Percentiles rank a stretch among this genome's conserved stretches.
These are phyloP conservation scores for Talaromyces verruculosus DNA, from an alignment of 2,329 filamentous ascomycete species.

Conservation along the genomic window DNA sequence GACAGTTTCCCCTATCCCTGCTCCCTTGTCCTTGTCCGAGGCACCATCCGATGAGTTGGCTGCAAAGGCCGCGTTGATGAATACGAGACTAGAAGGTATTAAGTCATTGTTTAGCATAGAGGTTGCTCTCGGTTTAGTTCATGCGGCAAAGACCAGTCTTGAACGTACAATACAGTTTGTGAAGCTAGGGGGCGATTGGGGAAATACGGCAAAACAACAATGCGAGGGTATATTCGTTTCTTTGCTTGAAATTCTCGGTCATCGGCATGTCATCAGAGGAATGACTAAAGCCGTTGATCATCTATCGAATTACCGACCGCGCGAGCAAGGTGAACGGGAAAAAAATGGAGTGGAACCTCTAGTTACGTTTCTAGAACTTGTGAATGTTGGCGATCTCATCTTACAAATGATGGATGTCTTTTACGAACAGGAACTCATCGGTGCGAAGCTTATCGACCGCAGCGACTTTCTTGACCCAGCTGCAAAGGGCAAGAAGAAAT, in stretches of 20 bases:
- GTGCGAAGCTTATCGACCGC: constrained; percentile 77
- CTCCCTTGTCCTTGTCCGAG: constrained; percentile 52
- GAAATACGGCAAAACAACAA: constrained; percentile 80
- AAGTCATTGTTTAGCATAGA: constrained; percentile 95
- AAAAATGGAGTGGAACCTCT: constrained; percentile 79
- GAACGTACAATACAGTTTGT: constrained; percentile 84
- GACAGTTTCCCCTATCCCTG: constrained; percentile 32
- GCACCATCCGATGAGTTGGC: constrained; percentile 87
- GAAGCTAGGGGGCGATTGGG: constrained; percentile 72
- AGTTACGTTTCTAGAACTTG: constrained; percentile 92
- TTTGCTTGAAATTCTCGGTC: constrained; percentile 79
- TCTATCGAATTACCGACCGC: constrained; percentile 85
- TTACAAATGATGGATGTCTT: constrained; percentile 99
- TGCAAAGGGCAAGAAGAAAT: constrained; percentile 93
- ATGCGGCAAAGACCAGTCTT: constrained; percentile 81
- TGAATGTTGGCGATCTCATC: constrained; percentile 96
- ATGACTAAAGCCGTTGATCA: constrained; percentile 92
- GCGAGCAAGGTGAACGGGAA: constrained; percentile 65
- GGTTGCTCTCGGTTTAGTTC: constrained; percentile 84
- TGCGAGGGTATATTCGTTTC: constrained; percentile 86
- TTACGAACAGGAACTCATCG: constrained; percentile 89
- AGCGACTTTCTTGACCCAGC: constrained; percentile 94
- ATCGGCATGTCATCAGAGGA: constrained; percentile 83
- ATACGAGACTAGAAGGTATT: constrained; percentile 89
- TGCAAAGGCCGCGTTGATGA: constrained; percentile 97